Evolutionary conservation across 176 grass and related monocot genomes (phyloP).

Genomic region (Bolboschoenus planiculmis): DNA sequence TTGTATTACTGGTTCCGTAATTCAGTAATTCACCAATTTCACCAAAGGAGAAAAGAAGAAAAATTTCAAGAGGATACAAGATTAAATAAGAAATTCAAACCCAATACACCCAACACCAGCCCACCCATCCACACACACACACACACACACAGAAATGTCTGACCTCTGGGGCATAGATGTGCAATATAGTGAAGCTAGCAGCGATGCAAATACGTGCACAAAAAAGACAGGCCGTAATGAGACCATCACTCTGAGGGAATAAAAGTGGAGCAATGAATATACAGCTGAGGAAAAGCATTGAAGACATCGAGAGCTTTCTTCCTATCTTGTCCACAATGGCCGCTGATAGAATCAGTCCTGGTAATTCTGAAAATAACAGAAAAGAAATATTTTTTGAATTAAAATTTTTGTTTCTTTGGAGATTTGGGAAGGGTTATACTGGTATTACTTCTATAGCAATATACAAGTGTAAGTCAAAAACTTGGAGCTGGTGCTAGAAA

Average conservation of each 20-base stretch:
- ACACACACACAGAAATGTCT: too few relatives aligned
- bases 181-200: conserved; percentile 64
- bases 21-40: not conserved
- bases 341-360: conserved; percentile 70
- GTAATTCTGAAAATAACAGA: conserved; percentile 21
- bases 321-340: conserved; percentile 84
- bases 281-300: conserved; percentile 61
- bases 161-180: conserved; percentile 90
- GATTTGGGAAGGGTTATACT: not conserved
- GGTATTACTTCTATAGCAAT: not conserved
- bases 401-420: not conserved
- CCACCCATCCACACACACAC: not conserved
- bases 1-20: not conserved
- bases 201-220: conserved; percentile 63
- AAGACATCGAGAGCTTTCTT: conserved; percentile 73
- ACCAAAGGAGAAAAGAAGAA: not conserved
- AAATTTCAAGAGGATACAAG: not conserved
- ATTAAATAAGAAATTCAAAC: not conserved
- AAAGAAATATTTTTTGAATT: not conserved
- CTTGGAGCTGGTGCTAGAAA: not conserved
- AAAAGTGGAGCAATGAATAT: conserved; percentile 70
- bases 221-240: conserved; percentile 62
- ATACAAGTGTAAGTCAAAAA: not conserved
- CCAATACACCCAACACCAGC: not conserved
- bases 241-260: conserved; percentile 44